Evolutionary conservation across 108 stramenopile species (phyloP), one percentile per base, ranked within the genome.

Genomic region (Conticribra weissflogii): DNA sequence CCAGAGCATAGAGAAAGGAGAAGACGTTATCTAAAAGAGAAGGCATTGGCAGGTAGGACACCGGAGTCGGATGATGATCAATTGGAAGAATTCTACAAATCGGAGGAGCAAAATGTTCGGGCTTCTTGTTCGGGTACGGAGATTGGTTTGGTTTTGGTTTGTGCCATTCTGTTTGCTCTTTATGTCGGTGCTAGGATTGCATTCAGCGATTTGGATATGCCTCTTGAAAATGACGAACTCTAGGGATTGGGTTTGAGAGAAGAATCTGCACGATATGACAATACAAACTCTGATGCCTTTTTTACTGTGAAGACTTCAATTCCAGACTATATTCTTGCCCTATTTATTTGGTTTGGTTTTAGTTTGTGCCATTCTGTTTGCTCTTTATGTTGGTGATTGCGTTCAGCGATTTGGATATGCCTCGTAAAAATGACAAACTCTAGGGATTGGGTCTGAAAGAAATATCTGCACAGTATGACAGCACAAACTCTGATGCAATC

Each of bases 1-100:
- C 89, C 88, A 19, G 92, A 88, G 50, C 92, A 93, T 69, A 75
- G 86, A 1, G 73, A 81, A 17, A 88, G 76, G 69, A 70, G 63
- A 59, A 55, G 84, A 46, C 57, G 48, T 14, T 84, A 79, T 64
- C 65, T 84, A 66, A 29, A 63, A 36, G 60, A 72, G 22, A 78
- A 84, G 45, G 69, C 54, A 21, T 65, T 63, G 22, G 46, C n/a
- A 46, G 17, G 36, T 57, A 2, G 41, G 5, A 23, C 36, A 41
- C 8, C 8, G 36, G 8, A 5, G 2, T 49, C 7, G 12, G n/a
- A 22, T 2, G 2, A 63, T 0, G 62, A 46, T 28, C 21, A 28
- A 19, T 28, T 28, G 56, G 53, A 62, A 54, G 36, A 59, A 2
- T 32, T 25, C 30, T 32, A 23, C 50, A 25, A 64, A 24, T 63